Conservation (phyloP, 129 eudicot species). For the Tagetes erecta region DNA sequence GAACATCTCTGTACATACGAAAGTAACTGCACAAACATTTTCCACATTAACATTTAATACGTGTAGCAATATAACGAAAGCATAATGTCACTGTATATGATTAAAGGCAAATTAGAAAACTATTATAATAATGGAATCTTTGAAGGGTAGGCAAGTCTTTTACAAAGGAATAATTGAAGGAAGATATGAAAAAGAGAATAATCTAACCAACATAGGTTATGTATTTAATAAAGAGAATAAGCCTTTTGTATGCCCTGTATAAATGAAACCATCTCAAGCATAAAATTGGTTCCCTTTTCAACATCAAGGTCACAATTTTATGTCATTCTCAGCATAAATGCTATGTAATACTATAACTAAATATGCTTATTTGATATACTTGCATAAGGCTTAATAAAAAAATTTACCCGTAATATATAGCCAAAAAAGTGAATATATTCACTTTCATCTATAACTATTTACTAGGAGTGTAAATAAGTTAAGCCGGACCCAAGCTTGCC, state of each 20-base stretch:
- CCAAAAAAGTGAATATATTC: background rate
- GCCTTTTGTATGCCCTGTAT: background rate
- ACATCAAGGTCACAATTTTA: slow-evolving; percentile 6
- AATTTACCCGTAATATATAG: background rate
- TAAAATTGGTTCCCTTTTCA: background rate
- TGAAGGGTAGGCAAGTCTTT: slow-evolving; percentile 2
- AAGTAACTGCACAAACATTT: slow-evolving; percentile 63
- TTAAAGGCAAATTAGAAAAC: background rate
- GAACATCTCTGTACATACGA: slow-evolving; percentile 85
- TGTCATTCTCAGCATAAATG: slow-evolving; percentile 9
- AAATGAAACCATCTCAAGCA: background rate
- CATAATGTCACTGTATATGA: background rate
- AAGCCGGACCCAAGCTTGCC: too few relatives aligned
- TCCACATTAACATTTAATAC: slow-evolving; percentile 2
- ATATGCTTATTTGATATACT: background rate
- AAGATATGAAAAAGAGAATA: background rate
- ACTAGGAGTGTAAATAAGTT: too few relatives aligned
- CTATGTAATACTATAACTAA: slow-evolving; percentile 1
- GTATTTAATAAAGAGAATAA: slow-evolving; percentile 3
- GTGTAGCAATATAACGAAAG: background rate
- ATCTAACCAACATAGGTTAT: background rate
- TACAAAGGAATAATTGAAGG: background rate
- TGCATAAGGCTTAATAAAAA: background rate
- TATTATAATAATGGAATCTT: background rate
- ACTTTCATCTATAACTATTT: background rate